Base-by-base conservation (phyloP, 2,329 filamentous ascomycete species). In the Hypoxylon rubiginosum region DNA sequence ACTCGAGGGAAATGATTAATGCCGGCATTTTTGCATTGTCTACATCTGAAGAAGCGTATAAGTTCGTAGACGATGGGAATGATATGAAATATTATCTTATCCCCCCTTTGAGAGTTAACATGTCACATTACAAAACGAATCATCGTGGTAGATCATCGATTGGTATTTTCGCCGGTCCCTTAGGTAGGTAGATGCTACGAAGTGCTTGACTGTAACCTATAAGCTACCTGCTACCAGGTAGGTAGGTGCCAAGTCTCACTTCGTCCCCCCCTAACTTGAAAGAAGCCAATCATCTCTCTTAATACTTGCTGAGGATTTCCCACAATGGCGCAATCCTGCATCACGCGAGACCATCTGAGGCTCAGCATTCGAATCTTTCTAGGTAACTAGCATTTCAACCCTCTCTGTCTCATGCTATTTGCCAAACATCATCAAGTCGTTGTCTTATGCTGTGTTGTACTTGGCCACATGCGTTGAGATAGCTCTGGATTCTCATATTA, bases 391-490 rank as follows among this genome's bases (percentile, higher is more conserved):
- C 1, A 54, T 32, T 30, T 58, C 11, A 36, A 46, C 54, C 41
- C 21, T 34, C 15, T 43, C 50, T 4, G 53, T 48, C 58, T 53
- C 58, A 43, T 46, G 34, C 30, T 43, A 49, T 56, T 46, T 60
- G 54, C 60, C 54, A 24, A 55, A 62, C 7, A 64, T 49, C 50
- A 43, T 28, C 3, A 55, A 51, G 39, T 26, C 60, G 46, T 55
- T 56, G 49, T 69, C 74, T 79, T 74, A 81, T 74, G 78, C 80
- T 60, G 60, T 60, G 10, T 76, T 15, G 77, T 95, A 95, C 82
- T 93, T 94, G 72, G 87, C 86, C 79, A 90, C 83, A 82, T 95
- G 92, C 50, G 86, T 92, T 60, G 89, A 77, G 77, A 96, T 94
- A 67, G 92, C 91, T 81, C 92, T 93, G 74, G 61, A 49, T 21